Evolutionary conservation across 1,284 basidiomycete genomes (phyloP), one percentile per base, ranked within the genome.

Genomic region (Ustilago vetiveriae): DNA sequence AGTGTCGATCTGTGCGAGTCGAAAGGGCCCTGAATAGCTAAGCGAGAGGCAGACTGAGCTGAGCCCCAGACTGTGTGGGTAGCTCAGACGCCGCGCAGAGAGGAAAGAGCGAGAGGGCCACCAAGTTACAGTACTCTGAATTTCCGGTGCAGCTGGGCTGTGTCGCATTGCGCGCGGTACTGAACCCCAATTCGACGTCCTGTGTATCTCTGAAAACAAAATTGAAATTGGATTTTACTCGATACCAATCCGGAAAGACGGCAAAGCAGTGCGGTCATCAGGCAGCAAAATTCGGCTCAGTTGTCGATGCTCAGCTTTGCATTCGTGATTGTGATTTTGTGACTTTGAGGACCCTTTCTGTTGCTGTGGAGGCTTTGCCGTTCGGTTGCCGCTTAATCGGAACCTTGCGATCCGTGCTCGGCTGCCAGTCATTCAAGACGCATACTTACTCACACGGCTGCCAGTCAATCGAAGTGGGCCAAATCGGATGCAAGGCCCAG

Each of bases 261-360:
- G 36, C 6, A 29, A 35, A 30, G 37, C 9, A 35, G 49, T 65
- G 62, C 55, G 50, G 54, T 65, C 62, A 65, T 65, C 62, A 44
- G 26, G 33, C 62, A 58, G 39, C 23, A 9, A 19, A 36, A 22
- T 35, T 35, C 6, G 27, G 27, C 27, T 29, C 13, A 6, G 27
- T 29, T 6, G 7, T 29, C 13, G 27, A 29, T 29, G 13, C 7
- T 29, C 27, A 29, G 7, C 7, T 7, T 6, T 29, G 13, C 7
- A 29, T 29, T 29, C 27, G 13, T 13, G 27, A 29, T 29, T 29
- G 27, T 29, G 27, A 29, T 29, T 29, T n/a, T n/a, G n/a, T n/a
- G n/a, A n/a, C n/a, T n/a, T n/a, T n/a, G n/a, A n/a, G n/a, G n/a
- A n/a, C n/a, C n/a, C n/a, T n/a, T n/a, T n/a, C n/a, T n/a, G n/a